A percentile compares a stretch with the other conserved stretches of the same genome.
Evolutionary conservation across 2,329 filamentous ascomycete genomes (phyloP).

Genomic region (Sporothrix sp.): DNA sequence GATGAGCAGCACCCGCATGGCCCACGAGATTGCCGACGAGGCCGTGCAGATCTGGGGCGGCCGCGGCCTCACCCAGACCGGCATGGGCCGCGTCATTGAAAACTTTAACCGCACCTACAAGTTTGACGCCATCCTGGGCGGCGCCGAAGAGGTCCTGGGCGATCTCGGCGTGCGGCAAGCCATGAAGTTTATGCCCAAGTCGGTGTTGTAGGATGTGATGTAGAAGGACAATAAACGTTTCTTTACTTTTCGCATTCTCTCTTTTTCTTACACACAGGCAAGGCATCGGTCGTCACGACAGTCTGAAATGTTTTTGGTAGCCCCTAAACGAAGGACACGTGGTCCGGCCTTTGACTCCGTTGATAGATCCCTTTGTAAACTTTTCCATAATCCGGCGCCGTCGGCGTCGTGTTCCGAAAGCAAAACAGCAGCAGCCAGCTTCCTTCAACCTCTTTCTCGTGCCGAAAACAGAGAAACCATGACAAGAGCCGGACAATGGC

Average conservation of each 20-base stretch:
- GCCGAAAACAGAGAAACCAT: neutral
- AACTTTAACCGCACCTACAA: slow-evolving; percentile 80
- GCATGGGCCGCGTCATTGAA: slow-evolving; percentile 76
- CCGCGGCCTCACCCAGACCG: slow-evolving; percentile 65
- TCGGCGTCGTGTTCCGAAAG: neutral
- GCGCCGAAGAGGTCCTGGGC: slow-evolving; percentile 71
- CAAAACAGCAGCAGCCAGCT: slow-evolving; percentile 5
- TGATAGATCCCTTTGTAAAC: slow-evolving; percentile 16
- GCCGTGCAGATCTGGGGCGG: slow-evolving; percentile 81
- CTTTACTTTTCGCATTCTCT: no score
- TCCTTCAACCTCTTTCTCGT: slow-evolving; percentile 5
- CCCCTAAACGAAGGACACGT: neutral
- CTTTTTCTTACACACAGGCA: no score
- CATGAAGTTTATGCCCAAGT: slow-evolving; percentile 75
- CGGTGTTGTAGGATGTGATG: slow-evolving; percentile 60
- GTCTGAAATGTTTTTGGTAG: slow-evolving; percentile 8
- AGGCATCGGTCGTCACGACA: no score
- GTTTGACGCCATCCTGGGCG: slow-evolving; percentile 68
- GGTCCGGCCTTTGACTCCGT: slow-evolving; percentile 17
- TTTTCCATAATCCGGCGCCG: slow-evolving; percentile 15
- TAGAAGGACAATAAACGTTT: no score
- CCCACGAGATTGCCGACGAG: slow-evolving; percentile 76
- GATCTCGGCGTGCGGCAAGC: slow-evolving; percentile 78
- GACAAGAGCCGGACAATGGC: no score
- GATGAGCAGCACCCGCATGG: slow-evolving; percentile 63